Conservation (phyloP, 208 protist genomes). For the Leishmania aethiopica region DNA sequence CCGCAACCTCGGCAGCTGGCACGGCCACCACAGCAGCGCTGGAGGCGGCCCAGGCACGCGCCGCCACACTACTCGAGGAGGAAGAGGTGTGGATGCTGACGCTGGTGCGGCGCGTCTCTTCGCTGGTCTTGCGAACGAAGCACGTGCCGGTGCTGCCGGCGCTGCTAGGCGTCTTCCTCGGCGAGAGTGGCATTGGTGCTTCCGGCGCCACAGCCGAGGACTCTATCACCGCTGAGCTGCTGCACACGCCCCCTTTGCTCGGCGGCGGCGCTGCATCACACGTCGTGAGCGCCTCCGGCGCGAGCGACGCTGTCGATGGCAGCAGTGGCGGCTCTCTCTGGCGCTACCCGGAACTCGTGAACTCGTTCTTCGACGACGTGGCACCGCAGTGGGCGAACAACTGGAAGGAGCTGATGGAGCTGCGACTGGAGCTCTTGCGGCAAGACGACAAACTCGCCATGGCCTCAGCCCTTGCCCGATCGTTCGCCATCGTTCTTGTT, state of each 20-base stretch:
- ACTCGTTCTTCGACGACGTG: constrained; percentile 49
- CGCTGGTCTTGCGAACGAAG: constrained; percentile 53
- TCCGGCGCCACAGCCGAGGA: not conserved
- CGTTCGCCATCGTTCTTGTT: constrained; percentile 44
- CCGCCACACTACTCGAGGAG: constrained; percentile 13
- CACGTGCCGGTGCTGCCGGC: constrained; percentile 46
- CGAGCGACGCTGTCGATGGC: not conserved
- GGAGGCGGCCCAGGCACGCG: constrained; percentile 13
- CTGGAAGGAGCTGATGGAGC: constrained; percentile 85
- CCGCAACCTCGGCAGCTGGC: not conserved
- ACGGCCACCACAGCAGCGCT: constrained; percentile 1
- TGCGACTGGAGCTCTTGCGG: constrained; percentile 53
- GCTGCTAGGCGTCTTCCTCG: constrained; percentile 43
- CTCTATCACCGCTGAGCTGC: constrained; percentile 8
- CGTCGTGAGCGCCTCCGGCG: not conserved
- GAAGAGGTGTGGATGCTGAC: constrained; percentile 58
- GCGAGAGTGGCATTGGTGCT: not conserved
- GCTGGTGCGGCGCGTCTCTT: constrained; percentile 59
- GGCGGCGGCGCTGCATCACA: not conserved
- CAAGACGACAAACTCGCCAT: constrained; percentile 47
- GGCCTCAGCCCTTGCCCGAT: constrained; percentile 52
- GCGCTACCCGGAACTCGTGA: constrained; percentile 42
- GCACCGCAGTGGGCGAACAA: constrained; percentile 53
- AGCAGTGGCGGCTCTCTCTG: constrained; percentile 11
- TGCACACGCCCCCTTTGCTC: not conserved